phyloP scores from a whole-genome alignment of 2,329 filamentous ascomycete species.

The Aschersonia sp. region DNA sequence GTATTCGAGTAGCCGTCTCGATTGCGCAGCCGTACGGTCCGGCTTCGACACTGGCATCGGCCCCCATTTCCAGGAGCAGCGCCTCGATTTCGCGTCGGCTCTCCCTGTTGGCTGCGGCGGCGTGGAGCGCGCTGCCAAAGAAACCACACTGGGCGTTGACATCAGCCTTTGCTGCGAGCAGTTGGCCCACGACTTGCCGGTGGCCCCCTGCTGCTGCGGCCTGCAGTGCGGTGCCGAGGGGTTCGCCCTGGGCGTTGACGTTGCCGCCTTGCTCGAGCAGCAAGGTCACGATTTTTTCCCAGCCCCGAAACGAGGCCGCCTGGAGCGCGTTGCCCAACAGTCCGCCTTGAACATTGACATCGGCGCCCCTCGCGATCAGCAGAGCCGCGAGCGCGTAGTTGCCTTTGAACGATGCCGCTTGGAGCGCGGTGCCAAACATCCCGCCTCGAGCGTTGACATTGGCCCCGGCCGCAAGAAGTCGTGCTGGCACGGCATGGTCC shows the following conservation, averaged over 20 bases:
- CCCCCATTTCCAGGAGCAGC: too few species aligned
- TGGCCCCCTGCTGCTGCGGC: background rate
- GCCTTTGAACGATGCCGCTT: background rate
- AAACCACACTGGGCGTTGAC: slow-evolving; percentile 1
- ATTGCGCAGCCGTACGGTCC: too few species aligned
- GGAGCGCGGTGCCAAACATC: background rate
- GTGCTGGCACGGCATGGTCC: background rate
- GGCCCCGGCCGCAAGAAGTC: background rate
- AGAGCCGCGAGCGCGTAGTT: background rate
- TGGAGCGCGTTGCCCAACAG: background rate
- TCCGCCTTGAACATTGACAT: background rate
- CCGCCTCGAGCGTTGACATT: background rate
- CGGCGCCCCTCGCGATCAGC: background rate
- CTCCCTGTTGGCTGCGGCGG: background rate
- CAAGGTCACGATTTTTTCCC: background rate
- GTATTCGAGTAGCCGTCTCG: too few species aligned
- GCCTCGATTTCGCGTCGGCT: too few species aligned
- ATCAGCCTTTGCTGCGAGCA: slow-evolving; percentile 4
- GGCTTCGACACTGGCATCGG: too few species aligned
- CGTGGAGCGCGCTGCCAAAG: slow-evolving; percentile 4
- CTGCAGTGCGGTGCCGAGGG: slow-evolving; percentile 3
- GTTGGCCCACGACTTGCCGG: background rate
- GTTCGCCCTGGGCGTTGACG: slow-evolving; percentile 1
- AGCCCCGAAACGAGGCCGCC: background rate
- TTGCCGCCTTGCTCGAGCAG: background rate